Evolutionary conservation across 805 yeast genomes (phyloP).

Genomic region (Kazachstania psychrophila): DNA sequence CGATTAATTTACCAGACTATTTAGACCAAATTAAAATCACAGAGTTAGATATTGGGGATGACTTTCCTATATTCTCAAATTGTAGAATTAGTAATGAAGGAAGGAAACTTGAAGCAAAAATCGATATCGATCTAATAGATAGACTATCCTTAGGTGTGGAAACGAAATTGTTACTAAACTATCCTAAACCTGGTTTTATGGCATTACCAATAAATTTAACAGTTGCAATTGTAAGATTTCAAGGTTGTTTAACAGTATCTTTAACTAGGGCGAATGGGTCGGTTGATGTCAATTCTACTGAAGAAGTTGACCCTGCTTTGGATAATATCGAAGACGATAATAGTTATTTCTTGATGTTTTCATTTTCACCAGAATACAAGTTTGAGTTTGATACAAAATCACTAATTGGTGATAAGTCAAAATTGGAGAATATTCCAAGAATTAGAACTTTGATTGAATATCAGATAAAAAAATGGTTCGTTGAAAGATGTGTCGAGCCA

Average conservation of each 20-base stretch:
- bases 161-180: conserved; percentile 67
- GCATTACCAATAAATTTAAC: conserved; percentile 75
- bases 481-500: conserved; percentile 90
- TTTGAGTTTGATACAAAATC: conserved; percentile 84
- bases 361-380: conserved; percentile 85
- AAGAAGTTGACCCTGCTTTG: conserved; percentile 3
- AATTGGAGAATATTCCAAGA: conserved; percentile 88
- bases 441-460: conserved; percentile 76
- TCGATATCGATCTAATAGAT: conserved; percentile 84
- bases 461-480: conserved; percentile 78
- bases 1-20: conserved; percentile 58
- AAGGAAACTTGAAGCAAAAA: conserved; percentile 63
- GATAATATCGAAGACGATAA: conserved; percentile 15
- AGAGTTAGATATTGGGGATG: conserved; percentile 86
- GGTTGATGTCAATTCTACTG: conserved; percentile 14
- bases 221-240: conserved; percentile 83
- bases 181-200: conserved; percentile 78
- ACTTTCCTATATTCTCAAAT: conserved; percentile 89
- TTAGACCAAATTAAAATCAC: conserved; percentile 69
- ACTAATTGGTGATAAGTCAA: conserved; percentile 84
- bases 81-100: conserved; percentile 64
- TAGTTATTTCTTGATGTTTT: conserved; percentile 73
- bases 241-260: conserved; percentile 80
- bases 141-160: conserved; percentile 79
- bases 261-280: conserved; percentile 35